These are phyloP conservation scores for Wallacemonas sp. DNA, from an alignment of 208 protist genomes.

Conservation along the genomic window DNA sequence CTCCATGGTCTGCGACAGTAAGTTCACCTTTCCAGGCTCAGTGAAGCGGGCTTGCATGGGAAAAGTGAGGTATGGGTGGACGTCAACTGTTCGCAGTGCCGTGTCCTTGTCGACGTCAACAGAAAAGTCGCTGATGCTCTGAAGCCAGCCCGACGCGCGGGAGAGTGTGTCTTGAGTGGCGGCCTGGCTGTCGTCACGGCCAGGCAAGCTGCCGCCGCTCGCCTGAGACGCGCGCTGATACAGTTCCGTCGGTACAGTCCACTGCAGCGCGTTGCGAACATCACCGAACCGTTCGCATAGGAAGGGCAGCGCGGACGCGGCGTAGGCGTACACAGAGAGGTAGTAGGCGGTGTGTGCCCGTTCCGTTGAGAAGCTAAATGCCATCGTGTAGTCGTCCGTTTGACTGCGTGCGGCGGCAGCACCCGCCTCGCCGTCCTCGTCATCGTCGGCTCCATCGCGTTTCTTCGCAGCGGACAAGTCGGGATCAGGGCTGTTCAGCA, in stretches of 20 bases:
- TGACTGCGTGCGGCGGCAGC: background rate
- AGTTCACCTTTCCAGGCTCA: conserved; percentile 8
- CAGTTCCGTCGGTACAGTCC: background rate
- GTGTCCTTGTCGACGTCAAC: background rate
- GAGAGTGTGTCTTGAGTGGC: background rate
- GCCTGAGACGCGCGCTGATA: background rate
- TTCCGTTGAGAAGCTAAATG: conserved; percentile 4
- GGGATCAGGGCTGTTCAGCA: conserved; percentile 12
- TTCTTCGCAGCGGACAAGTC: background rate
- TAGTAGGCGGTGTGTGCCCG: conserved; percentile 14
- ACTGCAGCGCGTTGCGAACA: background rate
- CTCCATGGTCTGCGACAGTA: conserved; percentile 14
- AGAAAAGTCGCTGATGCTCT: background rate
- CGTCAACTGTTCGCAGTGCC: background rate
- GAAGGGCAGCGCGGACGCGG: conserved; percentile 6
- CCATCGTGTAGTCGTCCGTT: conserved; percentile 6
- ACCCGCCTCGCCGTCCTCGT: background rate
- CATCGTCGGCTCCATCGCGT: background rate
- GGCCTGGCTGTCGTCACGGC: background rate
- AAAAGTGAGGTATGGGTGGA: conserved; percentile 3
- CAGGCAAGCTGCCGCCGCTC: background rate
- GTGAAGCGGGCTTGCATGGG: conserved; percentile 11
- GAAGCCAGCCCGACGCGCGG: conserved; percentile 1
- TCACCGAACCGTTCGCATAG: conserved; percentile 7
- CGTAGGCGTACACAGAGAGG: conserved; percentile 12